Evolutionary conservation across 1,284 basidiomycete species (phyloP), one percentile per base, ranked within the genome.

Genomic region (Boletus albobrunnescens): DNA sequence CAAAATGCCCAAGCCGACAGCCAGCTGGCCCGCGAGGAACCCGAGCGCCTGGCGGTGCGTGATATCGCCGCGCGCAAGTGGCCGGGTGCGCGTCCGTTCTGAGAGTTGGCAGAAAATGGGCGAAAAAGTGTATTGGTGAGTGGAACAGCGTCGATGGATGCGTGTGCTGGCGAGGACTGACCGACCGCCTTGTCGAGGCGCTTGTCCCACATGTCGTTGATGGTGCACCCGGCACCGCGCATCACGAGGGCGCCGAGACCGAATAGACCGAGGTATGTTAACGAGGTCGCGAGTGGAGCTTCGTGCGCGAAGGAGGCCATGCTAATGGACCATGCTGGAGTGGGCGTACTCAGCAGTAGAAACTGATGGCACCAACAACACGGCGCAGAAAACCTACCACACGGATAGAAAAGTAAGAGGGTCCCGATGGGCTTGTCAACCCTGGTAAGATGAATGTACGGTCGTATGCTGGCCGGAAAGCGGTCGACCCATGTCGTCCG

Each of bases 191-290:
- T 84, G 72, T 99, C 96, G 49, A 97, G 79, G 57, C 91, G 81
- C 54, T 78, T 77, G 66, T 99, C 96, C 94, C 96, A 99, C 84
- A 99, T 87, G 65, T 99, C 96, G 65, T 99, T 99, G 61, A 99
- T 96, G 0, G 93, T 98, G 66, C 96, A 99, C 6, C 96, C 96
- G 6, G 96, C 96, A 7, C 96, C 94, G 16, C 96, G 84, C 96
- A 99, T 99, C 46, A 99, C 78, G 36, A 97, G 61, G 0, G 96
- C 93, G 0, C 96, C 96, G 4, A 87, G 68, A 1, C 90, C 94
- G 61, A 99, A 99, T 0, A 99, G 74, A 22, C 78, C 72, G 31
- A 91, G 72, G 60, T 93, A 94, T 20, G 79, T 84, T 47, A 91
- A 60, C 9, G 91, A 86, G 0, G 76, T 78, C 6, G 79, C 75